phyloP scores from a whole-genome alignment of 2,329 filamentous ascomycete genomes.

The Trichoderma koningiopsis region DNA sequence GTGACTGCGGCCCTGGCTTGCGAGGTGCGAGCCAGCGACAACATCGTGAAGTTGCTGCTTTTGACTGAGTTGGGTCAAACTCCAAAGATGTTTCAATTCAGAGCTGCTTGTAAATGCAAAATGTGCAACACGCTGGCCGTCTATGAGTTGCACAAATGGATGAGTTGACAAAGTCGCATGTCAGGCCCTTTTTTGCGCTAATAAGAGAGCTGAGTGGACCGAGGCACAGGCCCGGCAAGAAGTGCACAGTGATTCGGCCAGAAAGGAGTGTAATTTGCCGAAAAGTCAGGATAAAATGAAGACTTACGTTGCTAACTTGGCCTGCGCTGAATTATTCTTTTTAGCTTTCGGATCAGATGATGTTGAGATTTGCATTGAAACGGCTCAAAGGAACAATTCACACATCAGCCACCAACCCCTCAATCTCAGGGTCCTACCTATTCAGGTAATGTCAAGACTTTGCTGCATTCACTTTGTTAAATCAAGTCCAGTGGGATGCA shows the following conservation, averaged over 20 bases:
- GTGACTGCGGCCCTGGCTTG: not conserved
- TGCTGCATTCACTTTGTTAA: not conserved
- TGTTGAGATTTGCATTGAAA: not conserved
- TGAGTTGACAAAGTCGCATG: not conserved
- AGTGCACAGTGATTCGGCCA: not conserved
- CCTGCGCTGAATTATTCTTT: not conserved
- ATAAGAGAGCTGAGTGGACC: slow-evolving; percentile 8
- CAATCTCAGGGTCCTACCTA: not conserved
- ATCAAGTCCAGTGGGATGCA: not conserved
- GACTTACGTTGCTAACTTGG: not conserved
- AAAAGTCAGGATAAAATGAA: not conserved
- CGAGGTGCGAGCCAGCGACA: slow-evolving; percentile 1
- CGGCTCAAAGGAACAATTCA: not conserved
- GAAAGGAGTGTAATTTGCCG: not conserved
- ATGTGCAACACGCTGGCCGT: not conserved
- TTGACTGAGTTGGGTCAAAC: not conserved
- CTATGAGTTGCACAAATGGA: not conserved
- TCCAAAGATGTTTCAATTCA: not conserved
- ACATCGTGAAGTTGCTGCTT: not conserved
- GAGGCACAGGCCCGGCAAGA: slow-evolving; percentile 9
- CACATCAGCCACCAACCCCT: not conserved
- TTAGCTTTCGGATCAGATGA: not conserved
- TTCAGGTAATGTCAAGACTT: not conserved
- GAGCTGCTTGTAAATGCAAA: not conserved
- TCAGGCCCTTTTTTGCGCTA: not conserved